Base-by-base conservation (phyloP, 2,329 filamentous ascomycete genomes). In the Sporothrix pseudoabietina region DNA sequence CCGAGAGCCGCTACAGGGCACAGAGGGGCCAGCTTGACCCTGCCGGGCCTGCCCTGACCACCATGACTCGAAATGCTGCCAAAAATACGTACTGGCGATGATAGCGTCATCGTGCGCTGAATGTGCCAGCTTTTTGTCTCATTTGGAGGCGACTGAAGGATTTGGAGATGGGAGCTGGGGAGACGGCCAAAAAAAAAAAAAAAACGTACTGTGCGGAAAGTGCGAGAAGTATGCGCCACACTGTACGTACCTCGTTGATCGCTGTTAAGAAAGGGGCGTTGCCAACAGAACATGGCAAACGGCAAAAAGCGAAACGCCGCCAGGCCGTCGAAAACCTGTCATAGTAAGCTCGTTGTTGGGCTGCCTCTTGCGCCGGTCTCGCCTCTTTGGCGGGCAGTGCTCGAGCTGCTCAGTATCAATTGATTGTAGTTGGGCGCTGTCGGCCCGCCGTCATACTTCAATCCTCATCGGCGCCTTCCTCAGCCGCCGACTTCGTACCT, bases 41-140 rank as follows among this genome's bases (percentile, higher is more conserved):
- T 49, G 14, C 44, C 44, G 44, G 4, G 14, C 44, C 44, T 49
- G 14, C 44, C 44, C 44, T 49, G 44, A 35, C 55, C 30, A 26
- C 55, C 55, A 59, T 59, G 55, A 59, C 55, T 59, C 55, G 55
- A 19, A 66, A 14, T 19, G n/a, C n/a, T 26, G 2, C n/a, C n/a
- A 65, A 47, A 41, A 39, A 26, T 65, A 19, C 39, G n/a, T 16
- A 9, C 12, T 30, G 61, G 12, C 41, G 61, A 44, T 47, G 61
- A 66, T 66, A 66, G 61, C 61, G 61, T 66, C 39, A 66, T 66
- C 39, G 61, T 63, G 32, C 61, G 22, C 39, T 66, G 41, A 47
- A 26, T 30, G 39, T 30, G 61, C 39, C 61, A 47, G 61, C 41
- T 49, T 47, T 39, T n/a, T 12, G n/a, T 32, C 16, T 39, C 7